These are phyloP conservation scores for Trypanosoma conorhini DNA, from an alignment of 208 protist genomes.

Conservation along the genomic window DNA sequence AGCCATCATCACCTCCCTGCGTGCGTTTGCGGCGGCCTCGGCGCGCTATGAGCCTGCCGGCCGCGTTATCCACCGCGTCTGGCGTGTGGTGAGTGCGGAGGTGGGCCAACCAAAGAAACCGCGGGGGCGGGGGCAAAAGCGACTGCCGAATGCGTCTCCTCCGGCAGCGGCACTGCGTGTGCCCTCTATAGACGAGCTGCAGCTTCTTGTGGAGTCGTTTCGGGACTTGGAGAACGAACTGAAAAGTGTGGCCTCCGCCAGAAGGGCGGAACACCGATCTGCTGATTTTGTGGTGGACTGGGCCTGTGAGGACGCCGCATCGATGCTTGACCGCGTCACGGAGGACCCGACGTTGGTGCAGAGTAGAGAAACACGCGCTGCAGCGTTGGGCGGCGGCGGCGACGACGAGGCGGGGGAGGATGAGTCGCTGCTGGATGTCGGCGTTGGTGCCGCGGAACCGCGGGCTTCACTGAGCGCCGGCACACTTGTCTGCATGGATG, in stretches of 20 bases:
- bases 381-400: not conserved
- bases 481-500: slow-evolving; percentile 23
- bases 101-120: slow-evolving; percentile 20
- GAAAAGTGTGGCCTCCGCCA: not conserved
- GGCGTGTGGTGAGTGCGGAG: slow-evolving; percentile 31
- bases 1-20: slow-evolving; percentile 31
- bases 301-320: slow-evolving; percentile 8
- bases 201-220: slow-evolving; percentile 36
- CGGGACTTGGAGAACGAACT: slow-evolving; percentile 31
- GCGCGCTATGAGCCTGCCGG: slow-evolving; percentile 29
- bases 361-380: not conserved
- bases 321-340: slow-evolving; percentile 9
- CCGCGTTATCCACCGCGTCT: slow-evolving; percentile 34
- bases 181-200: slow-evolving; percentile 36
- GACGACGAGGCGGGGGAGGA: not conserved
- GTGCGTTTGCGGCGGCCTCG: slow-evolving; percentile 28
- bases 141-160: not conserved
- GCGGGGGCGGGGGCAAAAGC: slow-evolving; percentile 2
- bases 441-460: not conserved
- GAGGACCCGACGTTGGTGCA: slow-evolving; percentile 12
- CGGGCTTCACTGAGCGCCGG: not conserved
- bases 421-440: not conserved
- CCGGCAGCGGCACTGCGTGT: slow-evolving; percentile 15
- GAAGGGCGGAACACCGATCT: slow-evolving; percentile 11
- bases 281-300: slow-evolving; percentile 28